A percentile compares a stretch with the other conserved stretches of the same genome.
These are phyloP conservation scores for Sporisorium sorghi DNA, from an alignment of 1,284 basidiomycete species.

Conservation along the genomic window DNA sequence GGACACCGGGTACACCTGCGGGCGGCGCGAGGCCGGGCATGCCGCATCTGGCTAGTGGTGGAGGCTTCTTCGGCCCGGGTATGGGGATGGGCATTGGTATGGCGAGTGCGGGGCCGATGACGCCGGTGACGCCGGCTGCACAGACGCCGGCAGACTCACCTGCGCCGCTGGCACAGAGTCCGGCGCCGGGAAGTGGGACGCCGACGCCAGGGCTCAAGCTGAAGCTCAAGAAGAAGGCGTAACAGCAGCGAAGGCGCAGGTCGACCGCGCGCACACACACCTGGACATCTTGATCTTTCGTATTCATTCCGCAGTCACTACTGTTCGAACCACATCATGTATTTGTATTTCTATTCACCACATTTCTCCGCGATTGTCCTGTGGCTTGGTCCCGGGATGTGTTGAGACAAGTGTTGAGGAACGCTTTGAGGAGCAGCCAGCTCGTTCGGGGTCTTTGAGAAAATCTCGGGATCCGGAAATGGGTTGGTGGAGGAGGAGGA, in stretches of 20 bases:
- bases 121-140: slow-evolving; percentile 35
- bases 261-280: too few species aligned
- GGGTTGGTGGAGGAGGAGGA: slow-evolving; percentile 18
- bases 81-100: slow-evolving; percentile 52
- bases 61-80: slow-evolving; percentile 51
- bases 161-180: slow-evolving; percentile 29
- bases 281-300: neutral
- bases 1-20: slow-evolving; percentile 40
- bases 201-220: slow-evolving; percentile 44
- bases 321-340: slow-evolving; percentile 10
- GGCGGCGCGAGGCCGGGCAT: slow-evolving; percentile 37
- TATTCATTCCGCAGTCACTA: neutral
- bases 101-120: slow-evolving; percentile 43
- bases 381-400: neutral
- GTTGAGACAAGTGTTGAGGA: neutral
- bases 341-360: slow-evolving; percentile 22
- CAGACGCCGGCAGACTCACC: slow-evolving; percentile 41
- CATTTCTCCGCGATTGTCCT: neutral
- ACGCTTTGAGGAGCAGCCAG: neutral
- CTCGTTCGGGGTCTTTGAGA: slow-evolving; percentile 1
- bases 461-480: slow-evolving; percentile 32
- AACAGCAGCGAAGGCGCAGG: neutral
- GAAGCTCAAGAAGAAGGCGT: slow-evolving; percentile 56
- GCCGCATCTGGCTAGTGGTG: slow-evolving; percentile 42
- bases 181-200: slow-evolving; percentile 32